Conservation (phyloP, 23 red algal genomes). For the Gracilariopsis chorda region DNA sequence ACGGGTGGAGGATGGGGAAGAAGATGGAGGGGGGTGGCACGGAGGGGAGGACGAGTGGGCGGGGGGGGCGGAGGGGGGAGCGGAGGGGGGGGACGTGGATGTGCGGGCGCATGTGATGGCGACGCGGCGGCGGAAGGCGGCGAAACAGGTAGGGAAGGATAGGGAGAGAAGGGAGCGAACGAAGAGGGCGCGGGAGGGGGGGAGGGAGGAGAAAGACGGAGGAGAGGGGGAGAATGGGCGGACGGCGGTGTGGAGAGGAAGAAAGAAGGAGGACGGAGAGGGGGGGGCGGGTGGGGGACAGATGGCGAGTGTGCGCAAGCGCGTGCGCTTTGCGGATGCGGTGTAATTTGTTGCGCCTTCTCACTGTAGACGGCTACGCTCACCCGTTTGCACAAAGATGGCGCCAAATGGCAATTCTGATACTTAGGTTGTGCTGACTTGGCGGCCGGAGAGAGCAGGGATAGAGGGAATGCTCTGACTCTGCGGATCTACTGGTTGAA, state of each 20-base stretch:
- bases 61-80: background rate
- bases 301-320: background rate
- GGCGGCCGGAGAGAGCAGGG: too few relatives aligned
- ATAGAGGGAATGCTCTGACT: too few relatives aligned
- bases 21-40: background rate
- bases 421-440: too few relatives aligned
- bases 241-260: background rate
- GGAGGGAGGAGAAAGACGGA: background rate
- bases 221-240: background rate
- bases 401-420: too few relatives aligned
- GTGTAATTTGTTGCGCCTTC: too few relatives aligned
- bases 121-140: background rate
- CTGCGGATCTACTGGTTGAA: too few relatives aligned
- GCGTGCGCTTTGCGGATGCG: conserved; percentile 1
- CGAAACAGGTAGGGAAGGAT: background rate
- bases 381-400: too few relatives aligned
- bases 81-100: background rate
- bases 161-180: background rate
- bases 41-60: too few relatives aligned
- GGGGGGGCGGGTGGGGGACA: background rate
- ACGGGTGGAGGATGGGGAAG: background rate
- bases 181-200: background rate
- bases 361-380: too few relatives aligned
- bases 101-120: background rate
- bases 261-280: background rate